Conservation (phyloP, 164 flowering plant species). For the Liriodendron chinense region DNA sequence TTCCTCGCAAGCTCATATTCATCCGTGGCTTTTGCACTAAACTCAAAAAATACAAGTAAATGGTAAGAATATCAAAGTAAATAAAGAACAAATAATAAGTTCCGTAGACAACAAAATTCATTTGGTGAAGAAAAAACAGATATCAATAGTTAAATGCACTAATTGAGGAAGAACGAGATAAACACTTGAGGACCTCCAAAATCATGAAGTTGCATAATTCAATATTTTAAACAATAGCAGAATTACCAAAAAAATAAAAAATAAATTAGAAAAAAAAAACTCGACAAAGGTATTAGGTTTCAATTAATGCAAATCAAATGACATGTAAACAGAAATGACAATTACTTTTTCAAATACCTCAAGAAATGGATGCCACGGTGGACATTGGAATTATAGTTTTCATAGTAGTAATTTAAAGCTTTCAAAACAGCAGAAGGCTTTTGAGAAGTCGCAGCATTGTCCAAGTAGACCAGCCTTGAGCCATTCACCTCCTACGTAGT, state of each 20-base stretch:
- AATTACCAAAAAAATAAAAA: neutral
- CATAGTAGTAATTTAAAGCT: slow-evolving; percentile 67
- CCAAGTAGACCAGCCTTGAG: slow-evolving; percentile 77
- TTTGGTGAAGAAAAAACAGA: neutral
- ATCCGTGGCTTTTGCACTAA: slow-evolving; percentile 93
- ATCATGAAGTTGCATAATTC: no score
- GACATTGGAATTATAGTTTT: slow-evolving; percentile 79
- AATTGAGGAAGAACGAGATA: neutral
- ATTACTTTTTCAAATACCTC: slow-evolving; percentile 41
- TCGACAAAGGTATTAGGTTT: neutral
- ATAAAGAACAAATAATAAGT: neutral
- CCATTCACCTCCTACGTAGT: slow-evolving; percentile 68
- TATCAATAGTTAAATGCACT: neutral
- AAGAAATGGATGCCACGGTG: slow-evolving; percentile 89
- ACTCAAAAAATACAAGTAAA: neutral
- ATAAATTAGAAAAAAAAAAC: neutral
- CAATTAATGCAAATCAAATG: neutral
- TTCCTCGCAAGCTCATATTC: slow-evolving; percentile 83
- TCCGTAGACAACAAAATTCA: neutral
- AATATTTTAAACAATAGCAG: no score
- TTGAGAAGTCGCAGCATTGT: slow-evolving; percentile 97
- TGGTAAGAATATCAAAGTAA: neutral
- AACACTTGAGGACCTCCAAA: no score
- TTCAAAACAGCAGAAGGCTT: slow-evolving; percentile 74
- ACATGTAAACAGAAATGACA: neutral